A percentile compares a stretch with the other conserved stretches of the same genome.
Evolutionary conservation across 805 yeast genomes (phyloP).

Genomic region (Wickerhamiella vanderwaltii): DNA sequence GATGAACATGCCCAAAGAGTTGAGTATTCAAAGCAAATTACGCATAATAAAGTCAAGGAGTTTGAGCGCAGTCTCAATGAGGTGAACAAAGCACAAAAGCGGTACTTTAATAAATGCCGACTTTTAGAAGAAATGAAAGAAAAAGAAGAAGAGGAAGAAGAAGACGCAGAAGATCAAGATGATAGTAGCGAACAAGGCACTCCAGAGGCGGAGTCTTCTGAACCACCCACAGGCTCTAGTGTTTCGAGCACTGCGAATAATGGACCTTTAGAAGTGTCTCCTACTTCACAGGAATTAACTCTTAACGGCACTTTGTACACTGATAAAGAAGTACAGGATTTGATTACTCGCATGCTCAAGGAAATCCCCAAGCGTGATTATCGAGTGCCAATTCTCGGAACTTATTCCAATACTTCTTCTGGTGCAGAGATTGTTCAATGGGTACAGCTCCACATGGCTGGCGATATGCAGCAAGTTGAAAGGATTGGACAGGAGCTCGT

Average conservation of each 20-base stretch:
- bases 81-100: conserved; percentile 45
- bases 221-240: neutral
- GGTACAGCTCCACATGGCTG: conserved; percentile 30
- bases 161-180: neutral
- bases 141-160: conserved; percentile 8
- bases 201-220: neutral
- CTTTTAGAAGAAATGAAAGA: conserved; percentile 50
- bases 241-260: neutral
- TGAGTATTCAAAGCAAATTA: conserved; percentile 43
- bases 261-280: neutral
- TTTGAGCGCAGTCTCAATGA: conserved; percentile 40
- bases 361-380: conserved; percentile 43
- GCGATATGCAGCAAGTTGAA: conserved; percentile 46
- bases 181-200: neutral
- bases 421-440: conserved; percentile 53
- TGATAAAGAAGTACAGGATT: conserved; percentile 32
- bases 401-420: conserved; percentile 47
- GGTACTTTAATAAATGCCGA: conserved; percentile 68
- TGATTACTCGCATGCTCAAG: conserved; percentile 34
- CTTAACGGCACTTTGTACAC: conserved; percentile 27
- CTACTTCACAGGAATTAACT: conserved; percentile 20
- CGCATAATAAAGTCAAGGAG: conserved; percentile 39
- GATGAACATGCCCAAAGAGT: conserved; percentile 57
- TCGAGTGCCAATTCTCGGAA: conserved; percentile 57
- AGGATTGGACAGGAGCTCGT: conserved; percentile 61